Base-by-base conservation (phyloP, 1,284 basidiomycete species). In the Blastosporella zonata region DNA sequence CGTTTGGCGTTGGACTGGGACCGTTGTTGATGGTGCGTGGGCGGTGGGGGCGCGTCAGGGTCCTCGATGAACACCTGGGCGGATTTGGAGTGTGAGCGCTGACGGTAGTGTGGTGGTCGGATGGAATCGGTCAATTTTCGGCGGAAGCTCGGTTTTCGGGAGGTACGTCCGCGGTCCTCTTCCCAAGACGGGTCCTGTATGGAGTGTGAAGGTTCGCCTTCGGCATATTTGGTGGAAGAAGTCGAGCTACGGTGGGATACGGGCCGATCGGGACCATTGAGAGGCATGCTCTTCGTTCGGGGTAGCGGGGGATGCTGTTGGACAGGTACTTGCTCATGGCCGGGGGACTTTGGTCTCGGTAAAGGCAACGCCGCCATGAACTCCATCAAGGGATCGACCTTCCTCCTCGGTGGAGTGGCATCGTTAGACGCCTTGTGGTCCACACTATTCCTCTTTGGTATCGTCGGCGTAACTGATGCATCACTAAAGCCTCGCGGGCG, bases 121-220 rank as follows among this genome's bases (percentile, higher is more conserved):
- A 77, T 64, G n/a, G 68, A 67, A 22, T 79, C 77, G 1, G 72
- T 71, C 13, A 77, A 60, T 54, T 77, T 73, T 21, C 62, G 70
- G 44, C 73, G 71, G 49, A 77, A 64, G 57, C 73, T 75, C 22
- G 71, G 67, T 46, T 74, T 77, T 39, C 75, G 68, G 33, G 67
- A 59, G 3, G 66, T 60, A 2, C 75, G 69, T 1, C 73, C 77
- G 20, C 77, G 67, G 27, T 63, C 64, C 17, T 66, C 65, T 56
- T 66, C 56, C 37, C 50, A 47, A 6, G 50, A 10, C 12, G 15
- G 25, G 38, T 55, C 51, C 23, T 54, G 38, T 4, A 47, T 48
- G 25, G 46, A 35, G 4, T 46, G 47, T 13, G 41, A 42, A n/a
- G 45, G 35, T 6, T 46, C 36, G 37, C 45, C 47, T 31, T 52